Evolutionary conservation across 768 basidiomycete genomes (phyloP).

Genomic region (Auriscalpium vulgare): DNA sequence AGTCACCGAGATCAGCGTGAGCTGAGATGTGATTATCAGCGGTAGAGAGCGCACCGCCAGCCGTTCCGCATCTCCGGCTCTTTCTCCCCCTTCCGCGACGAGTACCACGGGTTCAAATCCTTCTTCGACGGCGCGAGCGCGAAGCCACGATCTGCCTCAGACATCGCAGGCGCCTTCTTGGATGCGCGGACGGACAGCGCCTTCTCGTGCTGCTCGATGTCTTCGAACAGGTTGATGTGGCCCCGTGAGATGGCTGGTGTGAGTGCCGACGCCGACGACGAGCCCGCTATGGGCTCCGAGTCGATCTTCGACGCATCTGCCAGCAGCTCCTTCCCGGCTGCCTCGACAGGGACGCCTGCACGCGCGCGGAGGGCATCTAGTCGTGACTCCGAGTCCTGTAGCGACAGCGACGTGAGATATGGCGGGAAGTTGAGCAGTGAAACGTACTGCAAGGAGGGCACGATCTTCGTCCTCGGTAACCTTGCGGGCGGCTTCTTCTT

Average conservation of each 20-base stretch:
- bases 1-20: neutral
- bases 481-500: slow-evolving; percentile 64
- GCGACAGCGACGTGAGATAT: neutral
- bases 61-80: slow-evolving; percentile 18
- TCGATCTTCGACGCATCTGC: slow-evolving; percentile 5
- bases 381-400: slow-evolving; percentile 74
- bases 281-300: neutral
- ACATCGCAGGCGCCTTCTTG: slow-evolving; percentile 23
- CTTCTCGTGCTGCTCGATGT: slow-evolving; percentile 56
- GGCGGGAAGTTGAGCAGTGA: neutral
- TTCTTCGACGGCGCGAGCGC: slow-evolving; percentile 67
- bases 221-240: slow-evolving; percentile 81
- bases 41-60: slow-evolving; percentile 14
- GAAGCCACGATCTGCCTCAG: slow-evolving; percentile 62
- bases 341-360: slow-evolving; percentile 36
- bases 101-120: slow-evolving; percentile 81
- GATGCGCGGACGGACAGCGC: slow-evolving; percentile 39
- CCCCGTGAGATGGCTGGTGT: slow-evolving; percentile 34
- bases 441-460: slow-evolving; percentile 60
- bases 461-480: slow-evolving; percentile 65
- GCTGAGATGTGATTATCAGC: neutral
- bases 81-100: slow-evolving; percentile 10
- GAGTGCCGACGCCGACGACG: slow-evolving; percentile 10
- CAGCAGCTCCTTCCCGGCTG: neutral
- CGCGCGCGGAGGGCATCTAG: slow-evolving; percentile 56